Conservation (phyloP, 768 basidiomycete species). For the Agrocybe chaxingu region DNA sequence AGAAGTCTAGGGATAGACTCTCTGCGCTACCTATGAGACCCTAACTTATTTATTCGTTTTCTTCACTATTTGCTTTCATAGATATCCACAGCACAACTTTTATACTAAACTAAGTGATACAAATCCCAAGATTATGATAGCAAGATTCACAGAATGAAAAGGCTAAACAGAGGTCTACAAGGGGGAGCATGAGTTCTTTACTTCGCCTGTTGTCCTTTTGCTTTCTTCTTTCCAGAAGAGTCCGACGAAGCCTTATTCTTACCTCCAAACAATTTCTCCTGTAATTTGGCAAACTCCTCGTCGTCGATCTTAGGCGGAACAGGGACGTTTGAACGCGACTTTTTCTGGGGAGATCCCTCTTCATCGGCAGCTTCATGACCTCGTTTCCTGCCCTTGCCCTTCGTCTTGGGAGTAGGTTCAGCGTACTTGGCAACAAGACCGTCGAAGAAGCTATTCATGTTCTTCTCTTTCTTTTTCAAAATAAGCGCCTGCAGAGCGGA, state of each 20-base stretch:
- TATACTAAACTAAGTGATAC: neutral
- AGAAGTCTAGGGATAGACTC: conserved; percentile 83
- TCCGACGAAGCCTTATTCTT: conserved; percentile 30
- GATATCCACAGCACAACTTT: too few species aligned
- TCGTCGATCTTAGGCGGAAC: conserved; percentile 61
- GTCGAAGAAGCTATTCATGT: conserved; percentile 72
- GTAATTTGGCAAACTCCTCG: conserved; percentile 59
- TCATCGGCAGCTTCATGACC: conserved; percentile 39
- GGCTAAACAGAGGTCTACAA: too few species aligned
- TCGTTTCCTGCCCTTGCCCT: conserved; percentile 57
- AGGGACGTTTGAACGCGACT: conserved; percentile 33
- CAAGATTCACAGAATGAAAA: too few species aligned
- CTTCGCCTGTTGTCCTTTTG: conserved; percentile 33
- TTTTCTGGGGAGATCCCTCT: conserved; percentile 49
- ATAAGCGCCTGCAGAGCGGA: conserved; percentile 81
- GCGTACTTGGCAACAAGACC: conserved; percentile 72
- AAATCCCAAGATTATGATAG: neutral
- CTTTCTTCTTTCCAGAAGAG: conserved; percentile 25
- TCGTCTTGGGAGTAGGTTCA: conserved; percentile 36
- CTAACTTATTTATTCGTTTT: conserved; percentile 7
- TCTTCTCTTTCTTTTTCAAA: conserved; percentile 64
- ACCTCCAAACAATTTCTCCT: conserved; percentile 51
- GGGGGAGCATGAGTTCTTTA: neutral
- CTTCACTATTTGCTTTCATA: neutral
- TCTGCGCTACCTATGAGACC: conserved; percentile 63